Evolutionary conservation across 345 rosid genomes (phyloP).

Genomic region (Anastatica hierochuntica): DNA sequence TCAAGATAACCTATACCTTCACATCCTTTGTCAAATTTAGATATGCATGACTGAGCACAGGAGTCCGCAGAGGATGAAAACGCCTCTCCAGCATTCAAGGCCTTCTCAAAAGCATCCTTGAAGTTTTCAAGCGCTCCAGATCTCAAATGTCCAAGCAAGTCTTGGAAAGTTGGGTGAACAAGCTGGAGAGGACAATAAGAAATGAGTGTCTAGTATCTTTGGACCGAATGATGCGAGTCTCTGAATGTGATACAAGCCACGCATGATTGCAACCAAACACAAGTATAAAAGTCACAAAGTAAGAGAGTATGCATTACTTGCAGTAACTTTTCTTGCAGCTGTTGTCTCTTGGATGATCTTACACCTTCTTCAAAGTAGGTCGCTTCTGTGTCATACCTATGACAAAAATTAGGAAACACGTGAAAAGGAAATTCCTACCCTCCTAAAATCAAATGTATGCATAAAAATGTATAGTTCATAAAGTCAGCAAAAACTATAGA

Average conservation of each 20-base stretch:
- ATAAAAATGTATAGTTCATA: not conserved
- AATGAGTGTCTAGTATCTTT: conserved; percentile 13
- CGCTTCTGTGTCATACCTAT: conserved; percentile 80
- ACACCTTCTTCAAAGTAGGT: conserved; percentile 89
- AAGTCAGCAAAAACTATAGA: not conserved
- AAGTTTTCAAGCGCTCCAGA: conserved; percentile 56
- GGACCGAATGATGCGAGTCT: not conserved
- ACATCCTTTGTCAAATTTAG: conserved; percentile 60
- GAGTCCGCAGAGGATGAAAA: conserved; percentile 54
- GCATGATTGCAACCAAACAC: not conserved
- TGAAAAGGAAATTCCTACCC: conserved; percentile 10
- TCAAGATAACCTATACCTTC: conserved; percentile 42
- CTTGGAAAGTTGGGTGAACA: conserved; percentile 81
- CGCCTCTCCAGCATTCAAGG: conserved; percentile 69
- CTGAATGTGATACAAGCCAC: not conserved
- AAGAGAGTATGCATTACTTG: conserved; percentile 45
- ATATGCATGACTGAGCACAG: conserved; percentile 40
- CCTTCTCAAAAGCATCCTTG: conserved; percentile 69
- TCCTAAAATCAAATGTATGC: not conserved
- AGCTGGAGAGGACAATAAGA: conserved; percentile 37
- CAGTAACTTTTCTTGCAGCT: conserved; percentile 80
- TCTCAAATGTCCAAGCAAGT: conserved; percentile 69
- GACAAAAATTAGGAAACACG: conserved; percentile 11
- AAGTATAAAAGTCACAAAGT: conserved; percentile 4
- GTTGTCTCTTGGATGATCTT: conserved; percentile 71